Base-by-base conservation (phyloP, 371 early-diverging fungal genomes). In the Actinomortierella wolfii region DNA sequence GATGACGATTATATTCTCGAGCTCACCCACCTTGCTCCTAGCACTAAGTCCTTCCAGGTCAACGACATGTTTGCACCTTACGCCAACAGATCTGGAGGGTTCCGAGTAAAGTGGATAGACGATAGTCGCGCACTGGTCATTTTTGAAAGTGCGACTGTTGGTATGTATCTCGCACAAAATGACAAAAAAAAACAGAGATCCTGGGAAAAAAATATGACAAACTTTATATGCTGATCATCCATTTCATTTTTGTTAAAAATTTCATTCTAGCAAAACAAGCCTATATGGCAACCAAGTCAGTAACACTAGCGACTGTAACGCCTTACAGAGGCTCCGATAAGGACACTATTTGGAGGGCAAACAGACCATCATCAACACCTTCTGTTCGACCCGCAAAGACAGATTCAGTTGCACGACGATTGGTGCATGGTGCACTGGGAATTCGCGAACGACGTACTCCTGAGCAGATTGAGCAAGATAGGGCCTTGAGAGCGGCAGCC, bases 71-170 rank as follows among this genome's bases (percentile, higher is more conserved):
- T 85, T 63, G 68, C 81, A 45, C 59, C 76, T 23, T 85, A 75
- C 43, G 85, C 83, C 67, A 74, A 68, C 43, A 78, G 78, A 56
- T 83, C 85, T 48, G 90, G 90, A 41, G 90, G 90, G 4, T 90
- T 89, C 70, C 81, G 87, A 67, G 86, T 90, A 57, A 90, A 90
- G 62, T 90, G 90, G 90, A 68, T 90, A 40, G 80, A 83, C 54
- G 89, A 89, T 58, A 87, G 88, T n/a, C 81, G 89, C 51, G 90
- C 90, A 20, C 78, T 90, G 42, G 89, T 86, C 42, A 85, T 87
- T 20, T 90, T 90, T 76, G 87, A 88, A 44, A 85, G 86, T 43
- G 82, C 86, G 7, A 79, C 87, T 18, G 84, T 86, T 59, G 87
- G 89, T 89, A 79, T 60, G 51, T 18, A 34, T 54, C 44, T 39